Evolutionary conservation across 2,329 filamentous ascomycete genomes (phyloP).

Genomic region (Colletotrichum graminicola): DNA sequence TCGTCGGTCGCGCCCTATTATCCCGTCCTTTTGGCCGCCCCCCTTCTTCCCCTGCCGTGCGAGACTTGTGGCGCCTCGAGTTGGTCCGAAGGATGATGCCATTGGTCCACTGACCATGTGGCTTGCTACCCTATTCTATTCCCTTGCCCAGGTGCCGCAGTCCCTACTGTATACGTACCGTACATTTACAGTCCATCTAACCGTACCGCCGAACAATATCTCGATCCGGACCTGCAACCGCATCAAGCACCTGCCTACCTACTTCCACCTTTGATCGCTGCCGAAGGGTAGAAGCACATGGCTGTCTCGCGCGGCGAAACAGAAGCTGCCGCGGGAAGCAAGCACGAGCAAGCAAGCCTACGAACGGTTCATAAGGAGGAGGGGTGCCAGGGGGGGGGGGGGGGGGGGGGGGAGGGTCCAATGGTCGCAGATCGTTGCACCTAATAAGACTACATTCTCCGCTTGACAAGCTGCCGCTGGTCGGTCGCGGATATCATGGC

Average conservation of each 20-base stretch:
- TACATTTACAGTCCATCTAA: neutral
- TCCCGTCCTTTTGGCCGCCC: constrained; percentile 4
- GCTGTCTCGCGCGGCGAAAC: constrained; percentile 26
- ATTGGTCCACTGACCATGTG: constrained; percentile 26
- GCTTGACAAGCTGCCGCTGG: constrained; percentile 36
- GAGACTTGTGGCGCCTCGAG: constrained; percentile 39
- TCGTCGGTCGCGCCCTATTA: constrained; percentile 18
- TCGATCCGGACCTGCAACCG: neutral
- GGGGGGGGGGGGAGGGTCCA: neutral
- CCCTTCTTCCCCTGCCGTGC: constrained; percentile 20
- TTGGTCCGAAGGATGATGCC: constrained; percentile 18
- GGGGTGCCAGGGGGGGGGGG: neutral
- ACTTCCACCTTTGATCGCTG: neutral
- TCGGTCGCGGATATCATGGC: constrained; percentile 33
- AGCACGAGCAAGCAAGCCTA: constrained; percentile 13
- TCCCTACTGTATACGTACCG: constrained; percentile 5
- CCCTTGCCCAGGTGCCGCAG: constrained; percentile 1
- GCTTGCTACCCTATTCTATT: constrained; percentile 13
- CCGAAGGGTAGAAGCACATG: neutral
- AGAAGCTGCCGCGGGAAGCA: constrained; percentile 11
- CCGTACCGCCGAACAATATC: neutral
- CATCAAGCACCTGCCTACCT: neutral
- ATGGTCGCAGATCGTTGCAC: constrained; percentile 33
- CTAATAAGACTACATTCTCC: constrained; percentile 41
- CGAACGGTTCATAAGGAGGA: constrained; percentile 24